These are phyloP conservation scores for Elsinoe batatas DNA, from an alignment of 2,329 filamentous ascomycete species.

Conservation along the genomic window DNA sequence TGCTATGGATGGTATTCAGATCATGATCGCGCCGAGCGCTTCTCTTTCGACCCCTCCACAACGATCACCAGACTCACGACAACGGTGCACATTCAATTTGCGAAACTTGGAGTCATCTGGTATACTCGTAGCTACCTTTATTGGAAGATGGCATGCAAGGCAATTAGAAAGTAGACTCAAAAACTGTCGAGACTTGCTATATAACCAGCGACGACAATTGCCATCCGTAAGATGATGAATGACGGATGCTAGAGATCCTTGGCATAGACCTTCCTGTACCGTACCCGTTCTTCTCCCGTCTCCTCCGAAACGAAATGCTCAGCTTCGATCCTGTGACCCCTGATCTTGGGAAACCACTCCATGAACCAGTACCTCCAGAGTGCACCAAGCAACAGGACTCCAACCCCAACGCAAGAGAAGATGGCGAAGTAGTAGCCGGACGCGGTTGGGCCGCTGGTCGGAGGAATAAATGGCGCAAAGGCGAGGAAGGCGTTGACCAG, in stretches of 20 bases:
- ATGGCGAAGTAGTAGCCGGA: conserved; percentile 9
- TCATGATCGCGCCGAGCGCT: no score
- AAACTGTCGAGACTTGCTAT: background rate
- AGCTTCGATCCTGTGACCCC: conserved; percentile 9
- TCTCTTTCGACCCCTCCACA: no score
- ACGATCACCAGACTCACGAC: no score
- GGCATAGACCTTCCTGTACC: conserved; percentile 10
- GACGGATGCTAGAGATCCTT: background rate
- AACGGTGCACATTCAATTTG: no score
- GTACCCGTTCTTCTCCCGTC: background rate
- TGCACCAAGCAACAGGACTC: background rate
- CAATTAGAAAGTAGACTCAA: background rate
- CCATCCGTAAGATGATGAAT: background rate
- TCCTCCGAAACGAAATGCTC: conserved; percentile 12
- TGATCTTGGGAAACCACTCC: conserved; percentile 2
- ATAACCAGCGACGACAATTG: background rate
- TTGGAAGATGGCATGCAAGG: background rate
- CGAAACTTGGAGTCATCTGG: no score
- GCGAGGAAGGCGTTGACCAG: conserved; percentile 44
- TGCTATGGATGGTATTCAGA: no score
- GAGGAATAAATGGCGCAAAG: conserved; percentile 43
- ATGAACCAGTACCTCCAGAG: conserved; percentile 12
- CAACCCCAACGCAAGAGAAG: background rate
- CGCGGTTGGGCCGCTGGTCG: conserved; percentile 26
- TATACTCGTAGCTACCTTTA: background rate